A percentile compares a stretch with the other conserved stretches of the same genome.
Conservation (phyloP, 2,329 filamentous ascomycete species). For the Fusarium torreyae region DNA sequence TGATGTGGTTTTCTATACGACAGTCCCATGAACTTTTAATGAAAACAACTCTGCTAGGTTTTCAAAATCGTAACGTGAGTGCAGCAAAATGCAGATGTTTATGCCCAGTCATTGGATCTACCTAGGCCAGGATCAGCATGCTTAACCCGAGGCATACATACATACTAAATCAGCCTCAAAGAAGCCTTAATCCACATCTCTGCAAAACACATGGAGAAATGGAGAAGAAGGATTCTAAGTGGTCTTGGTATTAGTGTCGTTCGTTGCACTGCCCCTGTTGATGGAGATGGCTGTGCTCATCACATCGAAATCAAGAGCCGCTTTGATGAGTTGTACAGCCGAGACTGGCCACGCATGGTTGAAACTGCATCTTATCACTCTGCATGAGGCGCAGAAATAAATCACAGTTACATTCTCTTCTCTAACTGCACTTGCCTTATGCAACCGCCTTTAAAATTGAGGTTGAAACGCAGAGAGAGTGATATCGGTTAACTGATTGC, state of each 20-base stretch:
- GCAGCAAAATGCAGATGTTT: constrained; percentile 30
- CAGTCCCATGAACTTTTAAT: neutral
- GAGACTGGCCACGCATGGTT: constrained; percentile 29
- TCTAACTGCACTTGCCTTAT: constrained; percentile 1
- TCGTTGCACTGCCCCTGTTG: constrained; percentile 28
- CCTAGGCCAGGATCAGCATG: constrained; percentile 2
- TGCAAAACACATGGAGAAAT: constrained; percentile 1
- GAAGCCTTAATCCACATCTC: neutral
- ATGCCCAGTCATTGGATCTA: constrained; percentile 24
- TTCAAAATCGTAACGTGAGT: constrained; percentile 15
- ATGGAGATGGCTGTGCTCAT: constrained; percentile 22
- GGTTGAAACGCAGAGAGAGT: constrained; percentile 11
- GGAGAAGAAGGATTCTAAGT: constrained; percentile 13
- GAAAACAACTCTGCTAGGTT: constrained; percentile 17
- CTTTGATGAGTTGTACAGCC: constrained; percentile 24
- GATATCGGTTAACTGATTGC: constrained; percentile 11
- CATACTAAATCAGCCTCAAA: constrained; percentile 14
- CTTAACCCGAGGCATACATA: constrained; percentile 30
- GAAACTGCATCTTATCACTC: constrained; percentile 22
- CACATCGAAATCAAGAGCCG: constrained; percentile 25
- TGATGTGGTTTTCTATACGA: neutral
- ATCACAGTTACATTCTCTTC: constrained; percentile 26
- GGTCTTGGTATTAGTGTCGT: constrained; percentile 6
- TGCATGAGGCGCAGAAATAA: constrained; percentile 7
- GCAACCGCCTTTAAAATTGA: no score